Percentiles rank a stretch among this genome's conserved stretches.
These are phyloP conservation scores for Mycena citricolor DNA, from an alignment of 1,284 basidiomycete species.

Conservation along the genomic window DNA sequence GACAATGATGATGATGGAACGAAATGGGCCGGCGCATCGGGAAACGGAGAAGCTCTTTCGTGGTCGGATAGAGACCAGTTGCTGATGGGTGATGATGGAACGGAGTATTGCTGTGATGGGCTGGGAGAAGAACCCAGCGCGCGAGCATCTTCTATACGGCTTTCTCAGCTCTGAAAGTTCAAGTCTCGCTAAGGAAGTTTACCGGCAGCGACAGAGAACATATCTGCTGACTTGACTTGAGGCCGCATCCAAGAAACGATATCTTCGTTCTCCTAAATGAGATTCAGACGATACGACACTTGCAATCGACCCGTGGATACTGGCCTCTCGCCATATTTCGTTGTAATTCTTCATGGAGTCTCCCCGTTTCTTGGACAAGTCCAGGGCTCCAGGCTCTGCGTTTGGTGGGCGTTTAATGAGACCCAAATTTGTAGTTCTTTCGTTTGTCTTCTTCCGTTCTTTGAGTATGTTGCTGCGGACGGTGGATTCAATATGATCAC, in stretches of 20 bases:
- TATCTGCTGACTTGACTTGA: conserved; percentile 2
- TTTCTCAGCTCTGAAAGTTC: not conserved
- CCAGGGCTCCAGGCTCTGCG: conserved; percentile 1
- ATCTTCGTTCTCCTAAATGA: too few species aligned
- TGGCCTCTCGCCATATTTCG: conserved; percentile 10
- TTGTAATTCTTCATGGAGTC: conserved; percentile 4
- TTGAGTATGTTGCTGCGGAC: conserved; percentile 46
- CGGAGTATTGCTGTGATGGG: conserved; percentile 18
- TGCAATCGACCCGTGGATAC: too few species aligned
- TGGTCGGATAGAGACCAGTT: conserved; percentile 11
- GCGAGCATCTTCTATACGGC: conserved; percentile 16
- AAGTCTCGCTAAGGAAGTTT: not conserved
- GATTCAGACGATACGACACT: too few species aligned
- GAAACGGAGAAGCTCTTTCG: not conserved
- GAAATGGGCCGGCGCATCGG: conserved; percentile 1
- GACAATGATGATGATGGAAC: conserved; percentile 11
- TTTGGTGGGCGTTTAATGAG: not conserved
- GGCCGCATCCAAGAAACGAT: not conserved
- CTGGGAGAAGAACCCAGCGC: conserved; percentile 16
- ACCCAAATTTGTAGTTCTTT: conserved; percentile 12
- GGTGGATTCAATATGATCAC: conserved; percentile 2
- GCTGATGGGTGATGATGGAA: conserved; percentile 10
- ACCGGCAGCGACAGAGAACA: not conserved
- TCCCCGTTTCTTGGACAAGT: not conserved
- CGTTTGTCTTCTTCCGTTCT: conserved; percentile 35